Evolutionary conservation across 345 rosid genomes (phyloP).

Genomic region (Moringa oleifera): DNA sequence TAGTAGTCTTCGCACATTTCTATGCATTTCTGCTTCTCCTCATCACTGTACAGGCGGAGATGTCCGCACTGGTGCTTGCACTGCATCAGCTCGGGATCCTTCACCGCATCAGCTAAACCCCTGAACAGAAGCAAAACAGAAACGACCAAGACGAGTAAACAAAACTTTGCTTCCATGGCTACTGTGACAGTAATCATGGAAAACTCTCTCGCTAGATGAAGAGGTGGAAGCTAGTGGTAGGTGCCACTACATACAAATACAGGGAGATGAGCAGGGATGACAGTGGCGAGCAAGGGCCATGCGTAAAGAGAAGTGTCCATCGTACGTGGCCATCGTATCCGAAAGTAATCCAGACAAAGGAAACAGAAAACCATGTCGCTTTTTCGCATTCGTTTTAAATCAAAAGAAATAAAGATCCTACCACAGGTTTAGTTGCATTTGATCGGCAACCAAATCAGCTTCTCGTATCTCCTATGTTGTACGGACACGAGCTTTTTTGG

Average conservation of each 20-base stretch:
- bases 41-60: constrained; percentile 23
- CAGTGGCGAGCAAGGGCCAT: not conserved
- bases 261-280: not conserved
- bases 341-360: too few species aligned
- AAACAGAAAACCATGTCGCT: too few species aligned
- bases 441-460: too few species aligned
- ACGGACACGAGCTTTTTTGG: too few species aligned
- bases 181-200: constrained; percentile 9
- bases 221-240: not conserved
- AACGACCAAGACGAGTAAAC: constrained; percentile 8
- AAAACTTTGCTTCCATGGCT: constrained; percentile 16
- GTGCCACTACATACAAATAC: not conserved
- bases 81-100: constrained; percentile 44
- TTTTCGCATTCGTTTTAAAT: too few species aligned
- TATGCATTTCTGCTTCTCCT: constrained; percentile 23
- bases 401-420: too few species aligned
- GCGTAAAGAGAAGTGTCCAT: constrained; percentile 10
- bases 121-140: constrained; percentile 19
- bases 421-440: too few species aligned
- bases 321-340: too few species aligned
- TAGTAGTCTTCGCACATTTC: constrained; percentile 29
- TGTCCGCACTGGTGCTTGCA: constrained; percentile 39
- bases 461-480: too few species aligned
- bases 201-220: not conserved
- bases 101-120: constrained; percentile 22